Evolutionary conservation across 306 rosid species (phyloP), one percentile per base, ranked within the genome.

Genomic region (Acacia acuminata): DNA sequence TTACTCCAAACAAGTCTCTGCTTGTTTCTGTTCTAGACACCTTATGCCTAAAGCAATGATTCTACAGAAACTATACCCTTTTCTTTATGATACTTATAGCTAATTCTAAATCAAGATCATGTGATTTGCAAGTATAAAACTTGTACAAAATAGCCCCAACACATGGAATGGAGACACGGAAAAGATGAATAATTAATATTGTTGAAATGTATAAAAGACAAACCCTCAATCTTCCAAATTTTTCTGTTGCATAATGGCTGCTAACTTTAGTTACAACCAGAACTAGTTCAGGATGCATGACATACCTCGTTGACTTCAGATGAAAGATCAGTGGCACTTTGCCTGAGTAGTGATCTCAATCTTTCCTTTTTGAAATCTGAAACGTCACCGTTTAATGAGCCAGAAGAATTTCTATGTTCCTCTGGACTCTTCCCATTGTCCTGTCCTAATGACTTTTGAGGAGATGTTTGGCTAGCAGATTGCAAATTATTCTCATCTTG

Each of bases 231-330:
- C 71, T 75, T 42, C 38, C 16, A 16, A 84, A 32, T 64, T 68
- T 72, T 22, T 64, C 15, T 15, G 53, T 73, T 45, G 76, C 15
- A 0, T 47, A 16, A 42, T 80, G 65, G 77, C 45, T 15, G 19
- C 77, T 78, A 84, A 58, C 58, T 38, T 36, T 50, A 65, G 17
- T 55, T 63, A 85, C 10, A 73, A 75, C 73, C 10, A 65, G 58
- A 80, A 83, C n/a, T 81, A 56, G 55, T 50, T 68, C 61, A 77
- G 48, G 82, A 77, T 73, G 82, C 76, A 64, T 75, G 58, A 76
- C 50, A 66, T 90, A 95, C 98, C 99, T 95, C 96, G 34, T 93
- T 88, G 69, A 87, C 97, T 90, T 95, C 98, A 50, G 91, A 83
- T 8, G 98, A 86, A 88, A 95, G 97, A 84, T 84, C 32, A 77